phyloP scores from a whole-genome alignment of 2,329 filamentous ascomycete genomes.

The Nigrospora sphaerica region DNA sequence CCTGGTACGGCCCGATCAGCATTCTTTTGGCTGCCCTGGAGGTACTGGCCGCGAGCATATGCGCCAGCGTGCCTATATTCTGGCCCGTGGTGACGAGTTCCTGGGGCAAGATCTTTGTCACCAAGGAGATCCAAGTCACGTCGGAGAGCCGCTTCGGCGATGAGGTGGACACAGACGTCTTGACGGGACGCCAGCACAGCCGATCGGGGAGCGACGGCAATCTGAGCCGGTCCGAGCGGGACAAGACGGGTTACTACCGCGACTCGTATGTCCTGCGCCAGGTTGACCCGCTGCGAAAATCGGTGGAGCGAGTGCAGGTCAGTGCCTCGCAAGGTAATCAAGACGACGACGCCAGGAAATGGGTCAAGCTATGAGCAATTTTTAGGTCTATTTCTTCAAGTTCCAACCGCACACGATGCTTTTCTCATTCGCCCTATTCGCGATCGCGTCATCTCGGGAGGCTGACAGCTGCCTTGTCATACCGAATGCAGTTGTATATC shows the following conservation, averaged over 20 bases:
- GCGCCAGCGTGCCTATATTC: conserved; percentile 24
- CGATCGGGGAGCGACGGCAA: neutral
- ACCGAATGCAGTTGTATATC: too few relatives aligned
- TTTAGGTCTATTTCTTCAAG: neutral
- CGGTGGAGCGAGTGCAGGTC: neutral
- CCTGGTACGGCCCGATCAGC: conserved; percentile 19
- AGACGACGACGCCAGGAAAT: neutral
- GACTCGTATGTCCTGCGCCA: neutral
- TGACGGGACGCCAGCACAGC: neutral
- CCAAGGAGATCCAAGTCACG: conserved; percentile 23
- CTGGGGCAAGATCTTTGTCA: conserved; percentile 25
- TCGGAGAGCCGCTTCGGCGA: neutral
- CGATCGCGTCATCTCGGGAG: too few relatives aligned
- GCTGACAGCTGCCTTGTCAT: too few relatives aligned
- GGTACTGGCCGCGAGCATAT: conserved; percentile 12
- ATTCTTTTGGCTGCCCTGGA: conserved; percentile 12
- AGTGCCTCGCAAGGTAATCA: neutral
- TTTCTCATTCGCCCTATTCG: too few relatives aligned
- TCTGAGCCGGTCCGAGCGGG: neutral
- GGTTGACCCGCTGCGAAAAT: neutral
- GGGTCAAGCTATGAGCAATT: neutral
- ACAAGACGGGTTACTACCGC: conserved; percentile 1
- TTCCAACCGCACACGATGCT: too few relatives aligned
- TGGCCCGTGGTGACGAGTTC: conserved; percentile 21
- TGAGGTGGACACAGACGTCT: neutral